These are phyloP conservation scores for Arctostaphylos glauca DNA, from an alignment of 148 eudicot species.

Conservation along the genomic window DNA sequence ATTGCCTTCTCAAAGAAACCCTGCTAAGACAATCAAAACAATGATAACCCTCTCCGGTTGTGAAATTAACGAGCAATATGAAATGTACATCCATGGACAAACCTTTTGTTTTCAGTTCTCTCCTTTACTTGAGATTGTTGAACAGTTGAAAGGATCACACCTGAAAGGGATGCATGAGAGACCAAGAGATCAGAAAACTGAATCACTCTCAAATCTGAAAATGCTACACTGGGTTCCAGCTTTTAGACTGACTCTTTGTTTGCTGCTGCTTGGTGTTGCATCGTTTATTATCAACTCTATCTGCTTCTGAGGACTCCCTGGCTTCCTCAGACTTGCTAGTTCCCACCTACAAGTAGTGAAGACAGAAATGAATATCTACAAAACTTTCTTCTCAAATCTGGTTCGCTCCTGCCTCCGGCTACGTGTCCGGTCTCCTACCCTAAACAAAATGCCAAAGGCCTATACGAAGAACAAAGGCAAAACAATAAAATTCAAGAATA, in stretches of 20 bases:
- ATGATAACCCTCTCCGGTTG: neutral
- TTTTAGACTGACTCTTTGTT: constrained; percentile 26
- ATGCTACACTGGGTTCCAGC: neutral
- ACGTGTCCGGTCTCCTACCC: no score
- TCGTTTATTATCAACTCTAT: constrained; percentile 15
- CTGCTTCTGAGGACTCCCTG: constrained; percentile 17
- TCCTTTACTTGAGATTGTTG: constrained; percentile 22
- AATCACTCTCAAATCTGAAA: neutral
- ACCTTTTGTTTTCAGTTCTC: constrained; percentile 36
- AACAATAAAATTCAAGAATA: neutral
- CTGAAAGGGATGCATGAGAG: constrained; percentile 15
- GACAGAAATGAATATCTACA: neutral
- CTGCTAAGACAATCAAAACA: constrained; percentile 16
- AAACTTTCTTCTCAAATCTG: no score
- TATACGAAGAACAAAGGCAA: neutral
- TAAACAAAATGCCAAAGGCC: no score
- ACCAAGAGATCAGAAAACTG: neutral
- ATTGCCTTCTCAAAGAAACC: constrained; percentile 36
- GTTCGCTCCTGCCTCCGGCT: no score
- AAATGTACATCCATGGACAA: neutral
- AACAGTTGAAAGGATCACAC: constrained; percentile 26
- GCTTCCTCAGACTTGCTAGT: constrained; percentile 14
- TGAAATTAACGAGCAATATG: neutral
- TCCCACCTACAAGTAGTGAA: constrained; percentile 17
- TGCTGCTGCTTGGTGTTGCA: constrained; percentile 12